These are phyloP conservation scores for Saccharomycopsis hybrid DNA, from an alignment of 1,139 yeast genomes.

Conservation along the genomic window DNA sequence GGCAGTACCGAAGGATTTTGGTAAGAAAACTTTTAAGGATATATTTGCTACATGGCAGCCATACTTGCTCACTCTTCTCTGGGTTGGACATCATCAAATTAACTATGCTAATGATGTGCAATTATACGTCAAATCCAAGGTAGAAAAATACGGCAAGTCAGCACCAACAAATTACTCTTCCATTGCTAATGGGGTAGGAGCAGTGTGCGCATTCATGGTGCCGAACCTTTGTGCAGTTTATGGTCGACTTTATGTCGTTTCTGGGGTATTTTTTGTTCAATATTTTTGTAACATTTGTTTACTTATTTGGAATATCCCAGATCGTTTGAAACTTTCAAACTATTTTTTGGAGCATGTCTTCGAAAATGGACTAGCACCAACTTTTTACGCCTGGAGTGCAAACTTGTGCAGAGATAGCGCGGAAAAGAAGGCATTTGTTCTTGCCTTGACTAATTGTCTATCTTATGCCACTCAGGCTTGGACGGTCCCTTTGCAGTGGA, in stretches of 20 bases:
- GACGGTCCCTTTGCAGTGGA: conserved; percentile 43
- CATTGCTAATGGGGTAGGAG: conserved; percentile 46
- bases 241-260: conserved; percentile 45
- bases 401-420: conserved; percentile 33
- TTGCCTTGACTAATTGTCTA: conserved; percentile 34
- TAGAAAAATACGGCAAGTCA: conserved; percentile 34
- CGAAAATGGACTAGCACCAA: conserved; percentile 40
- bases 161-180: conserved; percentile 38
- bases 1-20: too few species aligned
- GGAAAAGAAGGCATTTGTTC: conserved; percentile 38
- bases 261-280: conserved; percentile 39
- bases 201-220: conserved; percentile 37
- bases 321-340: conserved; percentile 40
- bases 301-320: conserved; percentile 42
- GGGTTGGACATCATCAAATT: conserved; percentile 36
- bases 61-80: conserved; percentile 38
- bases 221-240: conserved; percentile 39
- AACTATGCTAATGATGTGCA: conserved; percentile 37
- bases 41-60: conserved; percentile 34
- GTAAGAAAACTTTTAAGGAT: conserved; percentile 21
- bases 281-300: conserved; percentile 32
- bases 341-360: conserved; percentile 40
- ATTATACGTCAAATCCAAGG: conserved; percentile 43
- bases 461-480: conserved; percentile 24
- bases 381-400: conserved; percentile 39